Evolutionary conservation across 805 yeast species (phyloP).

Genomic region (Teunomyces aglyptinius): DNA sequence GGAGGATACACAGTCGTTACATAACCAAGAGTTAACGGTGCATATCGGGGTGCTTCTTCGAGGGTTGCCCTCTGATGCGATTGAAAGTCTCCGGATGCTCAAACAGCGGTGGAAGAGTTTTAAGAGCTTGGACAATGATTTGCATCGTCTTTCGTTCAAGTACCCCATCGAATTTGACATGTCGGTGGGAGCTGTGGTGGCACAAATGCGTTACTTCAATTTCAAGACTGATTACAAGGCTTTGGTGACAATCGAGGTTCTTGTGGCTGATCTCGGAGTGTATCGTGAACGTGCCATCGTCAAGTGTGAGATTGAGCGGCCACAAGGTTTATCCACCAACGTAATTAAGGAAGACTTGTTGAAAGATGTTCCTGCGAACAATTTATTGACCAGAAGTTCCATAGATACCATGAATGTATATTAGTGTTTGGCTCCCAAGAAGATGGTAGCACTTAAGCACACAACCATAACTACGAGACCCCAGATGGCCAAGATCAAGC

Average conservation of each 20-base stretch:
- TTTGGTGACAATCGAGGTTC: conserved; percentile 5
- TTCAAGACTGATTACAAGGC: conserved; percentile 13
- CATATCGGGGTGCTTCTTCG: background rate
- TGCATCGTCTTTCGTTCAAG: conserved; percentile 27
- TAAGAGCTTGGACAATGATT: conserved; percentile 25
- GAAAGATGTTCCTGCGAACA: background rate
- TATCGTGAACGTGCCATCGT: background rate
- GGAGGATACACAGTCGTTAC: background rate
- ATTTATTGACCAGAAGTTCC: background rate
- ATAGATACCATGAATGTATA: conserved; percentile 5
- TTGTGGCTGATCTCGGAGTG: background rate
- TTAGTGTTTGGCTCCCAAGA: conserved; percentile 39
- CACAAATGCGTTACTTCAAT: conserved; percentile 17
- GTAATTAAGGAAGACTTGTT: conserved; percentile 3
- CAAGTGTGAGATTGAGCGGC: background rate
- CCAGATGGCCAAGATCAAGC: conserved; percentile 49
- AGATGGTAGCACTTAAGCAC: conserved; percentile 50
- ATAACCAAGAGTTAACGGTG: background rate
- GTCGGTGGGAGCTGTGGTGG: conserved; percentile 7
- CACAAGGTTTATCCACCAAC: background rate
- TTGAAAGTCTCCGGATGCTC: background rate
- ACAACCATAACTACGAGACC: conserved; percentile 55
- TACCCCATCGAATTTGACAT: conserved; percentile 23
- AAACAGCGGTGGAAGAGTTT: conserved; percentile 6
- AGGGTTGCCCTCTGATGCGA: background rate